Evolutionary conservation across 805 yeast genomes (phyloP).

Genomic region (Phaffomyces antillensis): DNA sequence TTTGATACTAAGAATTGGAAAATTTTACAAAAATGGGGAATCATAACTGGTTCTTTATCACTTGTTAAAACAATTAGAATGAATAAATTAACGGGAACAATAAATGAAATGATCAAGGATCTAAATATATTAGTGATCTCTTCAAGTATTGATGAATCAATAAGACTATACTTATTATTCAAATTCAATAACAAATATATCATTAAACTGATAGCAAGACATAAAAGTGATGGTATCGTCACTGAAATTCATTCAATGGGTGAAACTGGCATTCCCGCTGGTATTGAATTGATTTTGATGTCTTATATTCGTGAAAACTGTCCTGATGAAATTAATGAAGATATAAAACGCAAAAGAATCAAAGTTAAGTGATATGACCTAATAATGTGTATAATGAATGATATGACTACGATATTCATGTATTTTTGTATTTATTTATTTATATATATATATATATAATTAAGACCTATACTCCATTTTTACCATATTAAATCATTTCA

Average conservation of each 20-base stretch:
- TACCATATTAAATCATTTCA: background rate
- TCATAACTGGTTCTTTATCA: slow-evolving; percentile 20
- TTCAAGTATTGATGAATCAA: slow-evolving; percentile 2
- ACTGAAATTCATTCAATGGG: background rate
- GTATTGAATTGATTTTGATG: background rate
- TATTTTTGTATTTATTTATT: background rate
- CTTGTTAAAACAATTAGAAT: slow-evolving; percentile 4
- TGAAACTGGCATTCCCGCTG: background rate
- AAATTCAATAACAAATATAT: background rate
- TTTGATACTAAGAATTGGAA: slow-evolving; percentile 8
- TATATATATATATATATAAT: too few species aligned
- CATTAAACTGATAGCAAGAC: background rate
- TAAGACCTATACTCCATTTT: background rate
- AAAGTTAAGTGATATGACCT: too few species aligned
- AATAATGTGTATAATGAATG: too few species aligned
- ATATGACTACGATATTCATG: background rate
- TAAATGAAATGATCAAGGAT: background rate
- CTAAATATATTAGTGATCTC: background rate
- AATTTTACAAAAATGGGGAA: slow-evolving; percentile 9
- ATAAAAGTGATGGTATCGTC: background rate
- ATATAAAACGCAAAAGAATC: background rate
- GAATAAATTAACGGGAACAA: background rate
- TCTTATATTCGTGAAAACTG: background rate
- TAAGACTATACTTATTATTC: slow-evolving; percentile 3
- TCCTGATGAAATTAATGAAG: background rate